Evolutionary conservation across 176 grass and related monocot genomes (phyloP).

Genomic region (Coix lacrymajobi): DNA sequence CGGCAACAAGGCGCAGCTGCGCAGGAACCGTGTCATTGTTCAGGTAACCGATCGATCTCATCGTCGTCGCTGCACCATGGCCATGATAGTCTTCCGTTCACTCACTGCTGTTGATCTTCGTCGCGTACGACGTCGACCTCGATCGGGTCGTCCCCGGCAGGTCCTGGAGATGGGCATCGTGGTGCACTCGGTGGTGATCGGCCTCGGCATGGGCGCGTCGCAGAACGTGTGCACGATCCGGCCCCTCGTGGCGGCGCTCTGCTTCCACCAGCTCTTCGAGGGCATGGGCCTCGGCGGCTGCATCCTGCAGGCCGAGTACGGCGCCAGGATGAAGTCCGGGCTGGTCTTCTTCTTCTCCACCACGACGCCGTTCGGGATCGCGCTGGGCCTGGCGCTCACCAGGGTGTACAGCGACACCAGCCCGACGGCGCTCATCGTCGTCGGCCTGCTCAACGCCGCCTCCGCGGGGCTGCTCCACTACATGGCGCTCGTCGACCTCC

Average conservation of each 20-base stretch:
- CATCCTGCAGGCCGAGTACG: constrained; percentile 54
- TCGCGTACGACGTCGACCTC: too few species aligned
- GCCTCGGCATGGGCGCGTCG: constrained; percentile 60
- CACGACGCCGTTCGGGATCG: not conserved
- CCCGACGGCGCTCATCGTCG: not conserved
- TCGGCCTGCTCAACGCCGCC: constrained; percentile 38
- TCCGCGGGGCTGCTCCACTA: constrained; percentile 34
- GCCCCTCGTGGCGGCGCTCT: constrained; percentile 58
- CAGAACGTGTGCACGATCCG: constrained; percentile 60
- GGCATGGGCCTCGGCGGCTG: constrained; percentile 77
- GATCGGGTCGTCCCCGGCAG: not conserved
- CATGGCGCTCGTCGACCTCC: constrained; percentile 53
- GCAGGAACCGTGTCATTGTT: constrained; percentile 59
- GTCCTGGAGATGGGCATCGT: constrained; percentile 72
- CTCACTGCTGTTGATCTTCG: not conserved
- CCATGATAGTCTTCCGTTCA: too few species aligned
- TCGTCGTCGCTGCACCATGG: too few species aligned
- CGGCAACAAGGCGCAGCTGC: not conserved
- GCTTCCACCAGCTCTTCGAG: constrained; percentile 80
- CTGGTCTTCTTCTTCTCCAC: constrained; percentile 1
- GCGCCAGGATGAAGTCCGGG: not conserved
- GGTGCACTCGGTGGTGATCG: constrained; percentile 84
- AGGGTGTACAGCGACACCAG: not conserved
- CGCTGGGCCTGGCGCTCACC: not conserved
- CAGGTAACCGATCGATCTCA: constrained; percentile 30